phyloP scores from a whole-genome alignment of 495 filamentous ascomycete genomes.

The Daldinia caldariorum region DNA sequence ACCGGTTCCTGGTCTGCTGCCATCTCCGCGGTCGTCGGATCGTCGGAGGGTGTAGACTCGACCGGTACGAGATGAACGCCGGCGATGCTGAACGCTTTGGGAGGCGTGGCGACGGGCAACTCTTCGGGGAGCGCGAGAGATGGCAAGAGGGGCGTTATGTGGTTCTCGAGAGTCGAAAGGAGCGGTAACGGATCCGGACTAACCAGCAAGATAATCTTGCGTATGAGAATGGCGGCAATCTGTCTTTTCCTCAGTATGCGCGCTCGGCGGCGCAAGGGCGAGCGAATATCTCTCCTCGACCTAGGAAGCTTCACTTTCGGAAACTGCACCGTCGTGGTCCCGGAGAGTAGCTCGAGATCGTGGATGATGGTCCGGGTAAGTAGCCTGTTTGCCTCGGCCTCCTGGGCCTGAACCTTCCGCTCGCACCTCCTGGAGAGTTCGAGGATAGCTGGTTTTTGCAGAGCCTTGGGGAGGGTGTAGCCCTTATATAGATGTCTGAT shows the following conservation, averaged over 20 bases:
- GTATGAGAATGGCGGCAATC: constrained; percentile 54
- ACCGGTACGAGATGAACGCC: constrained; percentile 66
- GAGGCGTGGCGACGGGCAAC: constrained; percentile 6
- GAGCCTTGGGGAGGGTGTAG: constrained; percentile 71
- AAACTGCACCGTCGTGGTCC: constrained; percentile 56
- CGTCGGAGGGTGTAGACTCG: not conserved
- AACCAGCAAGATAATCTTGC: constrained; percentile 52
- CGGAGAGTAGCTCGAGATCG: constrained; percentile 53
- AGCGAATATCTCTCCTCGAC: constrained; percentile 21
- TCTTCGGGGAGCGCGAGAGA: constrained; percentile 35
- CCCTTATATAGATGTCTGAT: constrained; percentile 71
- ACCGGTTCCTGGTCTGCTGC: constrained; percentile 22
- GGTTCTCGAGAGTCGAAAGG: constrained; percentile 47
- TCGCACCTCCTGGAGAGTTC: constrained; percentile 57
- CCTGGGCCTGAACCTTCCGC: constrained; percentile 41
- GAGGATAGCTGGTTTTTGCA: constrained; percentile 72
- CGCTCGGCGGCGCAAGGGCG: constrained; percentile 36
- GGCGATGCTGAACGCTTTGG: constrained; percentile 63
- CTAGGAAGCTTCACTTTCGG: constrained; percentile 40
- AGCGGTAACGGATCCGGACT: constrained; percentile 49
- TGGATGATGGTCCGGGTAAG: constrained; percentile 47
- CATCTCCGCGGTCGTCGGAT: not conserved
- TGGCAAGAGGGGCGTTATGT: constrained; percentile 53
- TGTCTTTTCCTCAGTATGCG: constrained; percentile 48
- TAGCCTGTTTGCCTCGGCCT: constrained; percentile 50